A percentile compares a stretch with the other conserved stretches of the same genome.
Evolutionary conservation across 495 filamentous ascomycete genomes (phyloP).

Genomic region (Parathielavia appendiculata): DNA sequence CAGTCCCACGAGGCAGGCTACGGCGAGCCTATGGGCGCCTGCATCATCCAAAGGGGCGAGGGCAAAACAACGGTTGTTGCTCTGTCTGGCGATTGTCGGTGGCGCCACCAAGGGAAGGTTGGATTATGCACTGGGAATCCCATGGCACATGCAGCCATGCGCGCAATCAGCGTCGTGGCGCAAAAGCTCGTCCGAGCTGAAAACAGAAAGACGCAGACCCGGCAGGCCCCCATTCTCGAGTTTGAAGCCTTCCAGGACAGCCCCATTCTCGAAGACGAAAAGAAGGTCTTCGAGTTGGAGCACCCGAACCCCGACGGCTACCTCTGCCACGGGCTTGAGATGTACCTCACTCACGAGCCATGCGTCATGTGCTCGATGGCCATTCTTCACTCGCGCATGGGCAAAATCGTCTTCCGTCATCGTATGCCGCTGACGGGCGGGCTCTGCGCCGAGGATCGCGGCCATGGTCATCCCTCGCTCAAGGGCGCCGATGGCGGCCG

Average conservation of each 20-base stretch:
- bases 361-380: conserved; percentile 97
- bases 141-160: conserved; percentile 76
- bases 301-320: conserved; percentile 66
- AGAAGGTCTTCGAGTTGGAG: conserved; percentile 38
- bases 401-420: conserved; percentile 69
- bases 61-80: conserved; percentile 52
- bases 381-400: conserved; percentile 83
- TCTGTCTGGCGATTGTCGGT: conserved; percentile 75
- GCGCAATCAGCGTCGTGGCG: conserved; percentile 83
- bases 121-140: conserved; percentile 54
- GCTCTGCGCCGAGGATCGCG: conserved; percentile 47
- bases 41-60: conserved; percentile 62
- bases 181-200: conserved; percentile 55
- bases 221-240: conserved; percentile 31
- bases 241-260: conserved; percentile 46
- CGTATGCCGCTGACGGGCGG: conserved; percentile 58
- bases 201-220: conserved; percentile 25
- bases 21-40: conserved; percentile 71
- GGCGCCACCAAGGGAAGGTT: conserved; percentile 46
- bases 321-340: conserved; percentile 82
- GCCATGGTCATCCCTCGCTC: conserved; percentile 29
- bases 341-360: conserved; percentile 91
- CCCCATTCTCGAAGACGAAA: conserved; percentile 39
- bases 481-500: conserved; percentile 42
- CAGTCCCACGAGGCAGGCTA: conserved; percentile 50